These are phyloP conservation scores for Skeletonema potamos DNA, from an alignment of 108 stramenopile species.

Conservation along the genomic window DNA sequence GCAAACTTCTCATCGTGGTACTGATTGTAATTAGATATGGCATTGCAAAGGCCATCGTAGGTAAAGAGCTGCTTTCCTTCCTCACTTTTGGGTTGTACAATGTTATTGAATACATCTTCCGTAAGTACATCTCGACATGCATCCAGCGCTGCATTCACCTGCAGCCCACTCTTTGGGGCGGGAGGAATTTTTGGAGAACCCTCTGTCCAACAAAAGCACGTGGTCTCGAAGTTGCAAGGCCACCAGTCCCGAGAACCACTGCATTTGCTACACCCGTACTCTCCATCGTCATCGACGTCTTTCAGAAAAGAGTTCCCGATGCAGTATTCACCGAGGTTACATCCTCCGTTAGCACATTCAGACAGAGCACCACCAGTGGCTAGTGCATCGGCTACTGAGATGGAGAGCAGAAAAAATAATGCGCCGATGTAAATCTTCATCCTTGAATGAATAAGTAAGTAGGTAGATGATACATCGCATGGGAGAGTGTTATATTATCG, in stretches of 20 bases:
- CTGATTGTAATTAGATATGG: constrained; percentile 28
- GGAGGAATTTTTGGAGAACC: constrained; percentile 36
- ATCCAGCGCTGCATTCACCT: constrained; percentile 22
- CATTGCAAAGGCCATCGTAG: constrained; percentile 38
- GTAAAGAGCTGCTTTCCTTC: constrained; percentile 26
- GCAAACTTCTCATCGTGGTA: constrained; percentile 50
- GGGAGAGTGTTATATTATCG: too few relatives aligned
- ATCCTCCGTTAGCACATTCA: constrained; percentile 39
- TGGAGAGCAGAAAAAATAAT: background rate
- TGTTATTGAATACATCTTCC: constrained; percentile 28
- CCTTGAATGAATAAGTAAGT: too few relatives aligned
- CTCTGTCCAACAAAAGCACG: constrained; percentile 28
- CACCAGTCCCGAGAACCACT: constrained; percentile 33
- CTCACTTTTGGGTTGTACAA: constrained; percentile 25
- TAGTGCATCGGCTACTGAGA: background rate
- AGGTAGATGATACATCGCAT: too few relatives aligned
- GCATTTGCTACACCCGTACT: constrained; percentile 30
- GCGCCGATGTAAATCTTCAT: background rate
- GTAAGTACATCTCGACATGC: constrained; percentile 34
- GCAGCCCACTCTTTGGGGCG: constrained; percentile 24
- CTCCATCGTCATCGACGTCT: background rate
- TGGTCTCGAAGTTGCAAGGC: constrained; percentile 51
- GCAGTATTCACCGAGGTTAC: constrained; percentile 30
- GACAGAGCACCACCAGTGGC: constrained; percentile 29
- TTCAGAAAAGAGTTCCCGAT: background rate